Evolutionary conservation across 306 rosid species (phyloP), one percentile per base, ranked within the genome.

Genomic region (Oxytropis ochrocephala): DNA sequence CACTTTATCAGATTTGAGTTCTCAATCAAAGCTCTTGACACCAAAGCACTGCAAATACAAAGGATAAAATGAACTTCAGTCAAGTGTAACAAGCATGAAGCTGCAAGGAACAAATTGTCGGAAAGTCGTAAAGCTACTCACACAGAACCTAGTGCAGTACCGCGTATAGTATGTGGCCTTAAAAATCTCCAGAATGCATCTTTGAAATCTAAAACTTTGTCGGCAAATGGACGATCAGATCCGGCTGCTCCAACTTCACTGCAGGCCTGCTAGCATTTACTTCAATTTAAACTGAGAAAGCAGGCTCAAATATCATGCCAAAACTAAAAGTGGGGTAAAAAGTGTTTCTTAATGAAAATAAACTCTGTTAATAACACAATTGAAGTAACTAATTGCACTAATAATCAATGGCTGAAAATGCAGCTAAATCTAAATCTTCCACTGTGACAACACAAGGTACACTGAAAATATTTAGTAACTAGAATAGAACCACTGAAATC

Each of bases 141-240:
- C 98, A 44, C 11, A 7, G 98, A 93, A n/a, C 98, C 98, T 16
- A 93, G 78, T 53, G 91, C 59, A 18, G 98, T 90, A 62, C 98
- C 98, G 11, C 96, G 88, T 75, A 93, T 90, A 11, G 98, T 93
- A 76, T 93, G 98, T 30, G 98, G 97, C 84, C 98, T 85, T 55
- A 93, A 80, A 83, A 93, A 90, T 83, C 98, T 88, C 98, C 98
- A 93, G 73, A 87, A 93, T 35, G 98, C 92, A 85, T 90, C 98
- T 82, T 80, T 90, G 70, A 93, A 85, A 59, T 79, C 87, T 29
- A 86, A 80, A 72, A 88, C 33, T 73, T 61, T 93, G 70, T 80
- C 71, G 14, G 78, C 70, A 32, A 88, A 64, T n/a, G 96, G 86
- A 77, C 72, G 82, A 41, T 86, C 82, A 9, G 98, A 76, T 49